Conservation (phyloP, 2,329 filamentous ascomycete species). For the Passalora sequoiae region DNA sequence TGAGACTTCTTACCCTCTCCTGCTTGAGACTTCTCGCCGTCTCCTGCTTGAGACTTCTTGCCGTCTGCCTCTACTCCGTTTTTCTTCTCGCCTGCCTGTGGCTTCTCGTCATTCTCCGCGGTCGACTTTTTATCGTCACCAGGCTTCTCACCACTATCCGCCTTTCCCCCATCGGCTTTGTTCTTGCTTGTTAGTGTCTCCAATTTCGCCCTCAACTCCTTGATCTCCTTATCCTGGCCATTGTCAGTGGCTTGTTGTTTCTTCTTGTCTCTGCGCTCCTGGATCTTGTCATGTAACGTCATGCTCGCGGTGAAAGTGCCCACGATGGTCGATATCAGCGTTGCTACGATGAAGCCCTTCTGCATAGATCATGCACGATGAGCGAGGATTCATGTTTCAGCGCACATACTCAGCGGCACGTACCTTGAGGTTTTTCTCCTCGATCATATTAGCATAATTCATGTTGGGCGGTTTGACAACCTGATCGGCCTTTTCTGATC, state of each 20-base stretch:
- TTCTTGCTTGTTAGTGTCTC: conserved; percentile 23
- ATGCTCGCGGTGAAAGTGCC: conserved; percentile 43
- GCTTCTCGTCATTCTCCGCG: conserved; percentile 5
- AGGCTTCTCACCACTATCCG: conserved; percentile 3
- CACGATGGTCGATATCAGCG: conserved; percentile 41
- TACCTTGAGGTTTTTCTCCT: conserved; percentile 42
- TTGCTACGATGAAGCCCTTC: conserved; percentile 45
- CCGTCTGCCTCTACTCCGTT: conserved; percentile 11
- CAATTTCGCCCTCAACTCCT: conserved; percentile 25
- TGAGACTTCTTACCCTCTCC: not conserved
- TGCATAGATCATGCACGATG: too few species aligned
- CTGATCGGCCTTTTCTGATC: conserved; percentile 5
- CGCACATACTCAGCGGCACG: too few species aligned
- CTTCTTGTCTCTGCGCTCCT: conserved; percentile 31
- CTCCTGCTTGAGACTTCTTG: conserved; percentile 6
- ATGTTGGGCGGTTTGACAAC: conserved; percentile 28
- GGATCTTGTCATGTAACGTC: conserved; percentile 40
- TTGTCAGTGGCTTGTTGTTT: conserved; percentile 30
- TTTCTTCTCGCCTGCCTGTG: conserved; percentile 11
- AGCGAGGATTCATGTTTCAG: too few species aligned
- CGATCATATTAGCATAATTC: conserved; percentile 44
- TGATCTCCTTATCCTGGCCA: conserved; percentile 22
- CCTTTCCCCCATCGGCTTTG: conserved; percentile 26
- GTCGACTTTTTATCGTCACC: conserved; percentile 5
- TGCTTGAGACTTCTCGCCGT: conserved; percentile 8